Base-by-base conservation (phyloP, 192 early-diverging fungal species). In the Lobosporangium transversale region DNA sequence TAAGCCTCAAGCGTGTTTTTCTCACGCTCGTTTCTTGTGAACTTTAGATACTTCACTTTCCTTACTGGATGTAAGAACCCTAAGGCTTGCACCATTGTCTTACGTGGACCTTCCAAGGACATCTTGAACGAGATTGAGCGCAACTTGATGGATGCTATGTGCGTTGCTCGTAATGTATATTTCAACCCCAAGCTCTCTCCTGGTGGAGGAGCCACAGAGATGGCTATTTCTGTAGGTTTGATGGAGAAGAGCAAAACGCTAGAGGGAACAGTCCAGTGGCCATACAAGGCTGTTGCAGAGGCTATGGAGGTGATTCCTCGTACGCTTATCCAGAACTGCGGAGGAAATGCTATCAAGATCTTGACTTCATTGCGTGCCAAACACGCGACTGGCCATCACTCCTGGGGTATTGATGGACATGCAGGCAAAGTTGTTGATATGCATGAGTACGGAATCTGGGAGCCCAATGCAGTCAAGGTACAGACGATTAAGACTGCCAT, bases 401-500 rank as follows among this genome's bases (percentile, higher is more conserved):
- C 94, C 21, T 98, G 91, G 88, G 98, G 98, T 62, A 94, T 99
- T 71, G 95, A 99, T 76, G 98, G 98, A 43, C 88, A 88, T 58
- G 89, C 86, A 47, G 98, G 98, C 61, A 88, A 90, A 70, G 86
- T 97, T 21, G 95, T 93, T 9, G 97, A 99, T 70, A 99, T 99
- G 98, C 89, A 91, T 51, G 89, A 92, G 58, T 99, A 98, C 64
- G 98, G 98, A 66, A 86, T 99, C 49, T 99, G 98, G 98, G 98
- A 99, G 83, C 97, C 98, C 15, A 89, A 91, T 60, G 96, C 96
- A n/a, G 98, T 99, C 75, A 99, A 99, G 88, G 90, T 97, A 12
- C 98, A 99, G 87, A 99, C 96, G 4, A 89, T 99, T 84, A 99
- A 98, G 90, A 98, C 98, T 23, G 98, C 98, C 21, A 94, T 99